Base-by-base conservation (phyloP, 768 basidiomycete species). In the Trametes villosa region DNA sequence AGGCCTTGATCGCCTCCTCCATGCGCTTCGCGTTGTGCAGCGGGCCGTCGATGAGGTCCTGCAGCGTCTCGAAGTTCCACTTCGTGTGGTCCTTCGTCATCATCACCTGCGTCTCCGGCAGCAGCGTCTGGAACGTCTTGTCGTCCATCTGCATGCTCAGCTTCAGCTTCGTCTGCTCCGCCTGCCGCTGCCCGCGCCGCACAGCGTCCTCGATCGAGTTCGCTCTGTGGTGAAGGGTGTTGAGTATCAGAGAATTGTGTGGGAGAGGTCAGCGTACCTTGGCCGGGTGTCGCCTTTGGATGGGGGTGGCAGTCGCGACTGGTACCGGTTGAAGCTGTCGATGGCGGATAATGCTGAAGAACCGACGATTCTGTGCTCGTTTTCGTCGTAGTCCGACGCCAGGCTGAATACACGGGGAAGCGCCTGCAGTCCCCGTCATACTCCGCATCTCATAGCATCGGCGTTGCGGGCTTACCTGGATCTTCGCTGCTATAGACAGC, bases 71-170 rank as follows among this genome's bases (percentile, higher is more conserved):
- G 70, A 90, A 94, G 67, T 91, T 91, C 97, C 97, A 99, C 67
- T 91, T 94, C 6, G 84, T 83, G 62, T 92, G 86, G 65, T 98
- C 96, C 70, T 93, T 95, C 11, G 88, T 89, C 29, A 89, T 78
- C 79, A 92, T 89, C 13, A 96, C 91, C 75, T 94, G 92, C 2
- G 94, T 93, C 67, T 97, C 94, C 22, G 95, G 79, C 50, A 99
- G 78, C 40, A 81, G 83, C 4, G 87, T 79, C 69, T 96, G 93
- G 75, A 98, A 99, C 4, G 89, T 84, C 71, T 83, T 88, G 73
- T 98, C 97, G 71, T 99, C 97, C 86, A 98, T 92, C 75, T 94
- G 91, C 83, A 97, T 86, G 60, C 89, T 91, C 70, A 91, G 83
- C 71, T 94, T 93, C 54, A 97, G 80, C 74, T 92, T 95, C 26